Percentiles rank a stretch among this genome's conserved stretches.
phyloP scores from a whole-genome alignment of 2,329 filamentous ascomycete species.

The Colletotrichum tropicicola region DNA sequence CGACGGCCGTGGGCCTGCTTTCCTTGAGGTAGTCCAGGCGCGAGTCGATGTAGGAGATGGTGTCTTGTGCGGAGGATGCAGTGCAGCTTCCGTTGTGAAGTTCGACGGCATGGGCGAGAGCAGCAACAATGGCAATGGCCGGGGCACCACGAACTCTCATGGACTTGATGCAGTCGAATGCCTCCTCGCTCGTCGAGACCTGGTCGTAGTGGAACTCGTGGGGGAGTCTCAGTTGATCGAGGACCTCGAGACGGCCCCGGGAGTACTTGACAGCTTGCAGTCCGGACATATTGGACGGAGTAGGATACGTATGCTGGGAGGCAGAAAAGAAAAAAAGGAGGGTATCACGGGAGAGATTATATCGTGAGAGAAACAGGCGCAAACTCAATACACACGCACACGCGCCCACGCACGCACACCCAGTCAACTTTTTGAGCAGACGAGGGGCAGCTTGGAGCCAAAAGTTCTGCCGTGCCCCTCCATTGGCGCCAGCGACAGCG shows the following conservation, averaged over 20 bases:
- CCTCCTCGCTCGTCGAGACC: conserved; percentile 75
- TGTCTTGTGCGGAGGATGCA: conserved; percentile 59
- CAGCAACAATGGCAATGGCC: conserved; percentile 97
- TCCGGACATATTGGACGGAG: conserved; percentile 52
- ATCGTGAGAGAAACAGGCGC: background rate
- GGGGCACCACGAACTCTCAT: conserved; percentile 86
- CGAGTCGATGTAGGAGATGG: conserved; percentile 76
- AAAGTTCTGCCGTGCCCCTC: conserved; percentile 37
- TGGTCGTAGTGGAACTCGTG: conserved; percentile 83
- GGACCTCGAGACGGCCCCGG: conserved; percentile 76
- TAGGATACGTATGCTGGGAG: background rate
- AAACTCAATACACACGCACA: background rate
- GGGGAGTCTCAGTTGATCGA: conserved; percentile 85
- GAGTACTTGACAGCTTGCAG: conserved; percentile 83
- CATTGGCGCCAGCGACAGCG: conserved; percentile 6
- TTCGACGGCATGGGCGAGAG: conserved; percentile 87
- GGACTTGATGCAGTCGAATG: conserved; percentile 82
- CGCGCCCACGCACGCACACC: no score
- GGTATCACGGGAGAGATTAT: conserved; percentile 22
- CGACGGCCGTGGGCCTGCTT: conserved; percentile 93
- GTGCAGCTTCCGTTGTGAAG: conserved; percentile 65
- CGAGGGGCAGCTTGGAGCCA: conserved; percentile 21
- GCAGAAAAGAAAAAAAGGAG: background rate
- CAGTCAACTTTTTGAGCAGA: background rate
- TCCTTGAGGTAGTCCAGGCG: conserved; percentile 88